These are phyloP conservation scores for Ramalina peruviana DNA, from an alignment of 495 filamentous ascomycete genomes.

Conservation along the genomic window DNA sequence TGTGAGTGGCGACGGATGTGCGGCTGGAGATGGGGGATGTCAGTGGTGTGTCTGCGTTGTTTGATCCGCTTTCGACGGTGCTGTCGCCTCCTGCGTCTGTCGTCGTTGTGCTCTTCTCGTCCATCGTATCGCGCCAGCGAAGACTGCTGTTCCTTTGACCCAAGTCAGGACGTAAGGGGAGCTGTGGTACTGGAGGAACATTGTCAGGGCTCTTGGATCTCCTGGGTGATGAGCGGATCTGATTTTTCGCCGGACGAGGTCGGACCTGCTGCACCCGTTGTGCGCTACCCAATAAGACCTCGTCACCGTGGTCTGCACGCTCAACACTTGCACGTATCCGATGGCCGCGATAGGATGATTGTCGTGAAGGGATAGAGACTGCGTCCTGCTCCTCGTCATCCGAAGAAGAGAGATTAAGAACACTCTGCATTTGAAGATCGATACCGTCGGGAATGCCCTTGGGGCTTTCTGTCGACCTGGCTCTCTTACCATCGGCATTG, in stretches of 20 bases:
- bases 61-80: constrained; percentile 6
- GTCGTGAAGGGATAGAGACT: not conserved
- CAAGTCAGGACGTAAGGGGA: constrained; percentile 10
- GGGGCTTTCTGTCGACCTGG: not conserved
- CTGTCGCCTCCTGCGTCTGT: constrained; percentile 2
- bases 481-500: not conserved
- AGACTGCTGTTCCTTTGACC: constrained; percentile 12
- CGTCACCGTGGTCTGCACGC: constrained; percentile 3
- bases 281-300: constrained; percentile 7
- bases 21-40: not conserved
- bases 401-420: constrained; percentile 12
- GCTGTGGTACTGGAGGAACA: constrained; percentile 13
- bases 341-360: constrained; percentile 4
- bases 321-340: constrained; percentile 10
- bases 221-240: not conserved
- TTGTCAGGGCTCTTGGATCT: constrained; percentile 9
- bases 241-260: constrained; percentile 10
- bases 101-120: constrained; percentile 5
- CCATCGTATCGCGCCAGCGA: constrained; percentile 13
- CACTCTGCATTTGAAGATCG: constrained; percentile 7
- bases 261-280: constrained; percentile 10
- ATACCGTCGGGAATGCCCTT: constrained; percentile 1
- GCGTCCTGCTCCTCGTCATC: constrained; percentile 8
- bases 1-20: not conserved
- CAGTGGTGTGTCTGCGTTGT: constrained; percentile 1